Conservation (phyloP, 768 basidiomycete genomes). For the Brasilioporus rufonigricans region DNA sequence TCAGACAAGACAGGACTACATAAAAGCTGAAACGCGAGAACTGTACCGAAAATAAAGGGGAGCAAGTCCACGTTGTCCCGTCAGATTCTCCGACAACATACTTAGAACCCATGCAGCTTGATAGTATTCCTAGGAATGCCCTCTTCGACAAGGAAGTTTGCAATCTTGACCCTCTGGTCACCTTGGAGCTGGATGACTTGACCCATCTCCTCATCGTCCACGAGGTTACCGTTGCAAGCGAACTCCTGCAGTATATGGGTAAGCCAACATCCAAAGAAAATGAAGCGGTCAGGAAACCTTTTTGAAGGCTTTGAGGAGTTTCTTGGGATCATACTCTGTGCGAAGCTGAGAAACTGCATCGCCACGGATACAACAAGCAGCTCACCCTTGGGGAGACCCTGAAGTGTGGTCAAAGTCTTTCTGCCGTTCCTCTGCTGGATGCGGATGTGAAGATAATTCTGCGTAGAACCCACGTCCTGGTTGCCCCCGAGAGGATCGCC, state of each 20-base stretch:
- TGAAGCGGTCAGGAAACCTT: conserved; percentile 54
- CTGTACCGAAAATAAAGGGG: conserved; percentile 4
- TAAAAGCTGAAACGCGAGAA: conserved; percentile 13
- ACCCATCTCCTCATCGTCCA: conserved; percentile 94
- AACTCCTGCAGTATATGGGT: conserved; percentile 64
- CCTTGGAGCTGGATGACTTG: conserved; percentile 98
- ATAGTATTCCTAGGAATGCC: conserved; percentile 75
- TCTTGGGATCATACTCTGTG: conserved; percentile 96
- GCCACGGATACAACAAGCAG: conserved; percentile 1
- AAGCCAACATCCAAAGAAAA: conserved; percentile 4
- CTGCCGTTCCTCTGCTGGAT: conserved; percentile 99
- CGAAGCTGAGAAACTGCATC: conserved; percentile 14
- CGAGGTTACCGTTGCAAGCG: conserved; percentile 96
- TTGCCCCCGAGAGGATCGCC: conserved; percentile 75
- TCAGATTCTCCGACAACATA: conserved; percentile 2
- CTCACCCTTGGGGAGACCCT: conserved; percentile 88
- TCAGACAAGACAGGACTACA: conserved; percentile 23
- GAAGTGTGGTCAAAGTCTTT: conserved; percentile 96
- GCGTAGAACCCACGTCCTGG: conserved; percentile 76
- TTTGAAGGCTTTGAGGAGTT: conserved; percentile 98
- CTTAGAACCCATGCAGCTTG: conserved; percentile 87
- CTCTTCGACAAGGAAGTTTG: conserved; percentile 80
- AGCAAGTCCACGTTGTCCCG: conserved; percentile 3
- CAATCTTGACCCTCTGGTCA: conserved; percentile 92
- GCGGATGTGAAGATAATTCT: conserved; percentile 91